These are phyloP conservation scores for Ustilago curta DNA, from an alignment of 1,284 basidiomycete species.

Conservation along the genomic window DNA sequence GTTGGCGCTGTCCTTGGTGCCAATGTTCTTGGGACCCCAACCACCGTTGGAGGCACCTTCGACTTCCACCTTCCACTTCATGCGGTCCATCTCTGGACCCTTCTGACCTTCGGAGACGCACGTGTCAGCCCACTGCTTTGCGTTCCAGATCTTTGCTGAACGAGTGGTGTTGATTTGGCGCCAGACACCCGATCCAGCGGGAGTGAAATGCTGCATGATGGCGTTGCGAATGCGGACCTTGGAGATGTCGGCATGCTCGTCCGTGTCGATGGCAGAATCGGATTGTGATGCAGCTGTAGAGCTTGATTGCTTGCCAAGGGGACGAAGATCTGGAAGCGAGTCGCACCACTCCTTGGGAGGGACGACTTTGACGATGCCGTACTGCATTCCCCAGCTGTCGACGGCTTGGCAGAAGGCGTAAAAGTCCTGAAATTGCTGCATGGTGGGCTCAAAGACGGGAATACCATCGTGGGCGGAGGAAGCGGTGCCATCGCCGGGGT, in stretches of 20 bases:
- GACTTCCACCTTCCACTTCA: constrained; percentile 61
- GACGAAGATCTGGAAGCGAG: constrained; percentile 55
- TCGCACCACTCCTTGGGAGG: constrained; percentile 65
- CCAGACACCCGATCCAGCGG: constrained; percentile 65
- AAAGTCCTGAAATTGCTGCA: constrained; percentile 67
- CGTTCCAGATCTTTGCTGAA: constrained; percentile 63
- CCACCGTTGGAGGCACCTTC: constrained; percentile 53
- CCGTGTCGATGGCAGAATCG: constrained; percentile 1
- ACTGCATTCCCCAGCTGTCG: constrained; percentile 67
- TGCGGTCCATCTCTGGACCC: constrained; percentile 64
- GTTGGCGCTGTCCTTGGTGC: constrained; percentile 28
- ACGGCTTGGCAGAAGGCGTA: constrained; percentile 65
- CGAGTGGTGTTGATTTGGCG: constrained; percentile 66
- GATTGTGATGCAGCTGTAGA: constrained; percentile 5
- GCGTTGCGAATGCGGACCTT: constrained; percentile 65
- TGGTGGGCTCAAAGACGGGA: constrained; percentile 68
- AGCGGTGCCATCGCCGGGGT: constrained; percentile 42
- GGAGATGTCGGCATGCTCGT: constrained; percentile 42
- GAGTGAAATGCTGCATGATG: constrained; percentile 65
- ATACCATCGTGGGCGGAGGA: constrained; percentile 53
- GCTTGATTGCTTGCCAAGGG: constrained; percentile 15
- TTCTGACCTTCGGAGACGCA: constrained; percentile 54
- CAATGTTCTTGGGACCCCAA: constrained; percentile 48
- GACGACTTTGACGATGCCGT: constrained; percentile 67
- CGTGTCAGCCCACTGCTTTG: constrained; percentile 66